Evolutionary conservation across 176 grass and related monocot genomes (phyloP).

Genomic region (Ananas comosus): DNA sequence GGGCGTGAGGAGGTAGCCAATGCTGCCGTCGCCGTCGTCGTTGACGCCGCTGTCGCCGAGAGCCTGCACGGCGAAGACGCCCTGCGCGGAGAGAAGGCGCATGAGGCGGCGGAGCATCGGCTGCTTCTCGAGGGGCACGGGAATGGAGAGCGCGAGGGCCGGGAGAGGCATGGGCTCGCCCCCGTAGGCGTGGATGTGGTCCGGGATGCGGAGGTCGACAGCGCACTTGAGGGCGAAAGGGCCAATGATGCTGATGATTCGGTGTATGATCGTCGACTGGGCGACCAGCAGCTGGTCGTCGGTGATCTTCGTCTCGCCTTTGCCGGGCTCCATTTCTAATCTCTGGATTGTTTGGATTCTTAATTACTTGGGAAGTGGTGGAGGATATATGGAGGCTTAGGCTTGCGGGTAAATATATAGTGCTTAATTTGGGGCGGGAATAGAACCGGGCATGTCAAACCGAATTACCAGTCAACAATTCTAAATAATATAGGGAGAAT

Average conservation of each 20-base stretch:
- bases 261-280: constrained; percentile 4
- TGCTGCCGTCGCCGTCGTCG: too few relatives aligned
- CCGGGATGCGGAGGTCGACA: not conserved
- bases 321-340: too few relatives aligned
- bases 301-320: too few relatives aligned
- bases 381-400: too few relatives aligned
- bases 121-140: constrained; percentile 20
- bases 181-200: constrained; percentile 18
- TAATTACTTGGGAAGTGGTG: too few relatives aligned
- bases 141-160: constrained; percentile 20
- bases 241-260: not conserved
- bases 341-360: too few relatives aligned
- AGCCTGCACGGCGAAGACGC: not conserved
- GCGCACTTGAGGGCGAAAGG: constrained; percentile 8
- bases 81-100: constrained; percentile 9
- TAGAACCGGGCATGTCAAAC: too few relatives aligned
- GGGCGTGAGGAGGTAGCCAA: not conserved
- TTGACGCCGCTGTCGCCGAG: too few relatives aligned
- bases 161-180: constrained; percentile 20
- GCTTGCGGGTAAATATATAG: too few relatives aligned
- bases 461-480: too few relatives aligned
- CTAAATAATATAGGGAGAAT: too few relatives aligned
- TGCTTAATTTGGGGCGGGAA: too few relatives aligned
- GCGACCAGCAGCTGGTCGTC: not conserved
- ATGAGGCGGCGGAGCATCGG: constrained; percentile 14